Evolutionary conservation across 768 basidiomycete genomes (phyloP), one percentile per base, ranked within the genome.

Genomic region (Leccinum boreale): DNA sequence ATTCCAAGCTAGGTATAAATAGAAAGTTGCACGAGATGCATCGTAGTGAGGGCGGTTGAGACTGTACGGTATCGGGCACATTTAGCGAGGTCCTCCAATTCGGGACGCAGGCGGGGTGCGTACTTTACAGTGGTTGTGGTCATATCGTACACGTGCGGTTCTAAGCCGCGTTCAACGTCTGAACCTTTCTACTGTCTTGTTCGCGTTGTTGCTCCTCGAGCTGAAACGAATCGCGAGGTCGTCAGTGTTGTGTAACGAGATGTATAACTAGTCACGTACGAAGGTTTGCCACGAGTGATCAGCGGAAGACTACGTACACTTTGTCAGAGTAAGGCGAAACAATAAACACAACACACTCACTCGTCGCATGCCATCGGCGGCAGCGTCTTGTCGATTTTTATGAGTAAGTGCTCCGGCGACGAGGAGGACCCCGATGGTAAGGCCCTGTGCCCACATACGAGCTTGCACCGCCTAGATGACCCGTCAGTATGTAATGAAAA

Each of bases 401-500:
- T 84, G 83, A 3, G 87, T 85, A 26, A 91, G 72, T 5, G 83
- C 82, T 61, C 87, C 90, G 14, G 89, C 89, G 4, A 74, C 85
- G 56, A 90, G 78, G 28, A 92, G 72, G 24, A 91, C 77, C 36
- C 87, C 89, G 47, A 92, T 84, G 0, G 90, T 92, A 57, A 92
- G 70, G 4, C 88, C 90, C 62, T 92, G 90, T 4, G 90, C 90
- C 89, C 89, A 92, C 86, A 92, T 87, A 81, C 90, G 89, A 31
- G 87, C 89, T 71, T 92, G 90, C 3, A 93, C 90, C 26, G 90
- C 75, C 79, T 78, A 42, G 58, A 82, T 80, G 15, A 75, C 65
- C 78, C 77, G 11, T 61, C 46, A 64, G 58, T 19, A 42, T 5
- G 26, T 3, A n/a, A 19, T n/a, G 21, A 28, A 4, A 29, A 7